Conservation (phyloP, 2,329 filamentous ascomycete species). For the Arthroderma uncinatum region DNA sequence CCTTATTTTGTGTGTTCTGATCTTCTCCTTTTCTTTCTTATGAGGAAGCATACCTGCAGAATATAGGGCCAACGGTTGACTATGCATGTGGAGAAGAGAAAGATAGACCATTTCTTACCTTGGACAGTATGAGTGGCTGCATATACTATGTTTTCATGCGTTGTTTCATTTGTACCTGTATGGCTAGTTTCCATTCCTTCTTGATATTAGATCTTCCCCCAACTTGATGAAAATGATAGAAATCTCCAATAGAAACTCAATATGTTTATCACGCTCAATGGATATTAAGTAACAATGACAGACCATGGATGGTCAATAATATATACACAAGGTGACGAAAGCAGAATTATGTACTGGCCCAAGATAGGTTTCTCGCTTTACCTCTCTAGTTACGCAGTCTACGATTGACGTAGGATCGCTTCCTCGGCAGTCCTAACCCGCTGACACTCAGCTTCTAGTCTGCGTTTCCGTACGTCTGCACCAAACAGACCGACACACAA, state of each 20-base stretch:
- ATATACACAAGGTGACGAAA: background rate
- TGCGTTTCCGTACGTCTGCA: conserved; percentile 28
- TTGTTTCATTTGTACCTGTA: background rate
- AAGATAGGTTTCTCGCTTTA: too few relatives aligned
- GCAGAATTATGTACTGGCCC: background rate
- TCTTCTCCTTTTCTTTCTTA: background rate
- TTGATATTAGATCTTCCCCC: background rate
- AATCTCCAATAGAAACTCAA: too few relatives aligned
- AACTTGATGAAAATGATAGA: conserved; percentile 1
- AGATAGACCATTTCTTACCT: background rate
- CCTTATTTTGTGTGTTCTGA: background rate
- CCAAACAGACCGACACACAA: conserved; percentile 62
- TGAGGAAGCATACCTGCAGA: background rate
- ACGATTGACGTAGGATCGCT: background rate
- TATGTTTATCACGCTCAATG: too few relatives aligned
- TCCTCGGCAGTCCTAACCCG: background rate
- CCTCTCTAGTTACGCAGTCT: too few relatives aligned
- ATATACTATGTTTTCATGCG: background rate
- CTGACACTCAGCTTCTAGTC: conserved; percentile 31
- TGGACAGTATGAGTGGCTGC: background rate
- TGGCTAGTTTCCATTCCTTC: background rate
- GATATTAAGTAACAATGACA: too few relatives aligned
- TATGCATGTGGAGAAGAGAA: background rate
- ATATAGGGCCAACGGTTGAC: background rate
- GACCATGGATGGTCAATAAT: background rate